Evolutionary conservation across 108 stramenopile species (phyloP).

Genomic region (Fragilaria crotonensis): DNA sequence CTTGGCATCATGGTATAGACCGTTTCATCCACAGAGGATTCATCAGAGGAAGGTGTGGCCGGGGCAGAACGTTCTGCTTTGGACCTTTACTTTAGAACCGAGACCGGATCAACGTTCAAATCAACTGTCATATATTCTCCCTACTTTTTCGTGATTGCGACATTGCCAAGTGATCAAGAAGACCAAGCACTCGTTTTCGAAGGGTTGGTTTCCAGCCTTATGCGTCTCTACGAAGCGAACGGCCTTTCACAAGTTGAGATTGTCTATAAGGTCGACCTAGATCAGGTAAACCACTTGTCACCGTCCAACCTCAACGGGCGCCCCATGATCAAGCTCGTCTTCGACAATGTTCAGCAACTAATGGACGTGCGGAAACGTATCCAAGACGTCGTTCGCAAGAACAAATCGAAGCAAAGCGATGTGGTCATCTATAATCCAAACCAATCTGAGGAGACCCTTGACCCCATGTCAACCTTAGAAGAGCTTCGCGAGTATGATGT

Average conservation of each 20-base stretch:
- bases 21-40: background rate
- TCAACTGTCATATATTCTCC: slow-evolving; percentile 81
- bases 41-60: slow-evolving; percentile 16
- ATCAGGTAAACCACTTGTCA: slow-evolving; percentile 68
- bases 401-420: slow-evolving; percentile 19
- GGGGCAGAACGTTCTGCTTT: slow-evolving; percentile 66
- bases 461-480: slow-evolving; percentile 56
- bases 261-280: slow-evolving; percentile 60
- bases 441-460: slow-evolving; percentile 8
- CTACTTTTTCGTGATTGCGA: slow-evolving; percentile 88
- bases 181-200: slow-evolving; percentile 43
- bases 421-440: slow-evolving; percentile 6
- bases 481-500: slow-evolving; percentile 98
- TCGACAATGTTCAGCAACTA: slow-evolving; percentile 77
- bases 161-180: slow-evolving; percentile 12
- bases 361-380: slow-evolving; percentile 51
- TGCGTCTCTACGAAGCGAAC: slow-evolving; percentile 53
- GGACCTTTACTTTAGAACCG: slow-evolving; percentile 85
- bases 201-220: slow-evolving; percentile 54
- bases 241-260: slow-evolving; percentile 57
- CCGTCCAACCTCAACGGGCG: slow-evolving; percentile 32
- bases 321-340: slow-evolving; percentile 50
- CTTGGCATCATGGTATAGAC: background rate
- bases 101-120: slow-evolving; percentile 69
- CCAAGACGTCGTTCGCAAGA: slow-evolving; percentile 40